These are phyloP conservation scores for Metarhizium guizhouense DNA, from an alignment of 2,329 filamentous ascomycete species.

Conservation along the genomic window DNA sequence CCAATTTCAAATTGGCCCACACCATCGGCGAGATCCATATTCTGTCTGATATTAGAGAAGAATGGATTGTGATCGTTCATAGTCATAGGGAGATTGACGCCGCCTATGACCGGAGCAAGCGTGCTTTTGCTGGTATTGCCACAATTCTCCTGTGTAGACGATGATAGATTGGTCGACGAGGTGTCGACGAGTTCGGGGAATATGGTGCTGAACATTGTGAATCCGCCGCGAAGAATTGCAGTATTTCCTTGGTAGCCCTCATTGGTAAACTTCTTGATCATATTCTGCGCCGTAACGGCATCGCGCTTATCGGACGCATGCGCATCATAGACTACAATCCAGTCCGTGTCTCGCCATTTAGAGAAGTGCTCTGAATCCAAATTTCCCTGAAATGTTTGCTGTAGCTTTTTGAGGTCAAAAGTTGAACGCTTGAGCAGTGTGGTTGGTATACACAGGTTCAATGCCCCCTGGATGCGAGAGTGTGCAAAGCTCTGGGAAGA, in stretches of 20 bases:
- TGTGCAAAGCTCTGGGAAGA: slow-evolving; percentile 75
- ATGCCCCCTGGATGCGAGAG: slow-evolving; percentile 66
- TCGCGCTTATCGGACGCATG: slow-evolving; percentile 72
- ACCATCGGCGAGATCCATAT: slow-evolving; percentile 88
- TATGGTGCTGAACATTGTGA: slow-evolving; percentile 59
- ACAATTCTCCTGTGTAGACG: slow-evolving; percentile 4
- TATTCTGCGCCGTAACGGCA: slow-evolving; percentile 70
- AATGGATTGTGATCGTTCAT: slow-evolving; percentile 73
- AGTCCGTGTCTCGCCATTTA: slow-evolving; percentile 62
- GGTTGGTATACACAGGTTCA: slow-evolving; percentile 92
- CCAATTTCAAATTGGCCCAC: slow-evolving; percentile 70
- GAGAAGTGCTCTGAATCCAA: slow-evolving; percentile 64
- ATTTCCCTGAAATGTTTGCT: slow-evolving; percentile 73
- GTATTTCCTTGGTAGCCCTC: slow-evolving; percentile 72
- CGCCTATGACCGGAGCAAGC: slow-evolving; percentile 70
- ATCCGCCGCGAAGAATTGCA: slow-evolving; percentile 75
- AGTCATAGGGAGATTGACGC: slow-evolving; percentile 68
- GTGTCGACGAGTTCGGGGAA: slow-evolving; percentile 58
- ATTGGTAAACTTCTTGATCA: slow-evolving; percentile 82
- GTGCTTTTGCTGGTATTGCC: slow-evolving; percentile 26
- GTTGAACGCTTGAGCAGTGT: slow-evolving; percentile 85
- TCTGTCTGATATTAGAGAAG: slow-evolving; percentile 92
- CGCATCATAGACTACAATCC: slow-evolving; percentile 82
- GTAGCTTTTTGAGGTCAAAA: slow-evolving; percentile 80
- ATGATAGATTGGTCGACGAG: slow-evolving; percentile 24